Evolutionary conservation across 1,284 basidiomycete genomes (phyloP).

Genomic region (Phellopilus nigrolimitatus): DNA sequence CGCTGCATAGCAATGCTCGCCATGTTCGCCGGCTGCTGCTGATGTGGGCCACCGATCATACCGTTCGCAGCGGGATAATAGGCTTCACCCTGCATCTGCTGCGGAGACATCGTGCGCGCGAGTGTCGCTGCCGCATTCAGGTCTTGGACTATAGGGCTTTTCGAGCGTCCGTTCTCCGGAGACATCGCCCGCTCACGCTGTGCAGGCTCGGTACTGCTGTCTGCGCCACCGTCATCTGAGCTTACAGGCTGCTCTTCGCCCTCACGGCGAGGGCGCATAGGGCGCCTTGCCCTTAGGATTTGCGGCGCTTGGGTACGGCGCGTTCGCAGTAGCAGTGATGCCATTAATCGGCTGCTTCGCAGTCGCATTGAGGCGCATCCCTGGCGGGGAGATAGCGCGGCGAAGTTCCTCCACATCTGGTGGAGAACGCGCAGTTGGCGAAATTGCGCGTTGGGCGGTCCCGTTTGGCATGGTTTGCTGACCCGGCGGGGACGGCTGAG

Average conservation of each 20-base stretch:
- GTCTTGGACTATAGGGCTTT: constrained; percentile 50
- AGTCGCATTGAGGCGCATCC: constrained; percentile 33
- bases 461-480: constrained; percentile 30
- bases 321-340: constrained; percentile 22
- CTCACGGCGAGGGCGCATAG: constrained; percentile 58
- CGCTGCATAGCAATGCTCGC: constrained; percentile 48
- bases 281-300: constrained; percentile 45
- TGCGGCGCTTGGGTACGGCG: constrained; percentile 30
- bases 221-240: constrained; percentile 49
- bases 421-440: constrained; percentile 42
- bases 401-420: constrained; percentile 52
- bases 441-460: constrained; percentile 42
- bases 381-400: constrained; percentile 60
- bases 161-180: constrained; percentile 52
- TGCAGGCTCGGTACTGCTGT: constrained; percentile 39
- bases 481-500: constrained; percentile 21
- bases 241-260: constrained; percentile 53
- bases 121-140: constrained; percentile 28
- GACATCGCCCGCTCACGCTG: constrained; percentile 48
- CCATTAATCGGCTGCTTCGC: constrained; percentile 45
- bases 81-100: constrained; percentile 31
- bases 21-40: constrained; percentile 43
- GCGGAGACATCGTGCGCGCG: constrained; percentile 56
- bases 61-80: constrained; percentile 24
- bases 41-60: constrained; percentile 13